phyloP scores from a whole-genome alignment of 2,329 filamentous ascomycete species.

The Mycocentrospora acerina region DNA sequence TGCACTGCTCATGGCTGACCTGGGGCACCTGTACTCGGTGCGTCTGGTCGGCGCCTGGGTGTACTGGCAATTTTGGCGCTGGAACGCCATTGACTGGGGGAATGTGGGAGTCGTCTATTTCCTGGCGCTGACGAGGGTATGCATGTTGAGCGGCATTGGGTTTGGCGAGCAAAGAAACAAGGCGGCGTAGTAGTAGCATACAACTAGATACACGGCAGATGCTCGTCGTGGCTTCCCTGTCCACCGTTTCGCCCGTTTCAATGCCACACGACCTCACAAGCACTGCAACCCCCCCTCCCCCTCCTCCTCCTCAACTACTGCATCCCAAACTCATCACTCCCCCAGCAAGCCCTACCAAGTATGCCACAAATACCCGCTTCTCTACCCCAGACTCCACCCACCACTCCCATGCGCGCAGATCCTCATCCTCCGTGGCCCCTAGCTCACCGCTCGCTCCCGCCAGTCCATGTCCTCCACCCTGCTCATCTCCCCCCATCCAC shows the following conservation, averaged over 20 bases:
- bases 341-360: too few species aligned
- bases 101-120: constrained; percentile 71
- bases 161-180: constrained; percentile 8
- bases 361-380: too few species aligned
- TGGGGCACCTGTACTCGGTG: constrained; percentile 73
- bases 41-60: constrained; percentile 58
- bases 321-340: too few species aligned
- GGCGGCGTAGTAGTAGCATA: too few species aligned
- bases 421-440: too few species aligned
- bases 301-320: neutral
- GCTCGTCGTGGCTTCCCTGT: neutral
- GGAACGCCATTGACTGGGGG: constrained; percentile 69
- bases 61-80: constrained; percentile 63
- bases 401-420: too few species aligned
- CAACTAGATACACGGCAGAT: too few species aligned
- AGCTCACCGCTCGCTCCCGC: too few species aligned
- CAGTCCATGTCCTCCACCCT: too few species aligned
- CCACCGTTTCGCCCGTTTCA: neutral
- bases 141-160: constrained; percentile 30
- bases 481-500: too few species aligned
- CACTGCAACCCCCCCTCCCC: neutral
- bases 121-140: constrained; percentile 50
- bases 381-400: too few species aligned
- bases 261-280: too few species aligned
- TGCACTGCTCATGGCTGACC: constrained; percentile 70